Evolutionary conservation across 169 alveolate species (phyloP), one percentile per base, ranked within the genome.

Genomic region (Eimeria mitis): DNA sequence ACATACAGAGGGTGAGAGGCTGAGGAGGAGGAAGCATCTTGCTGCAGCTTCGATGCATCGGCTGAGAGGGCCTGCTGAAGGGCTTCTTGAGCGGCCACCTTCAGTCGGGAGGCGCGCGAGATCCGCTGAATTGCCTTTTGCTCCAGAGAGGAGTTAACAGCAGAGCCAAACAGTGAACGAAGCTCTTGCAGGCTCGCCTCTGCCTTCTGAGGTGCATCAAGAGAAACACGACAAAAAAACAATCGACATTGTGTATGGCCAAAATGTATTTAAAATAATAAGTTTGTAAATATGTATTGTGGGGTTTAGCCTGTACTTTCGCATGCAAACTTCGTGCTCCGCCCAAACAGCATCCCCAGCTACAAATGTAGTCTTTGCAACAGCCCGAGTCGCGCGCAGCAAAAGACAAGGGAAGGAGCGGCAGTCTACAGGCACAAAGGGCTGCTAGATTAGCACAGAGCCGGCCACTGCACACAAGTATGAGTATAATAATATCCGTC

Each of bases 181-280:
- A 92, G 94, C 89, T 92, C 96, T 47, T 92, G 89, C 89, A 92
- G 44, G 54, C 96, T 92, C 56, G 89, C 92, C 89, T 92, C 96
- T 21, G 96, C 91, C 65, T 84, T 92, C 96, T 92, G 89, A 31
- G 31, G 76, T 28, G 21, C 63, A 47, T 2, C 1, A 28, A 8
- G 19, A 73, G 54, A 40, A 73, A 73, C 47, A 68, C 6, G 7
- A 68, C 11, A n/a, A 6, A 21, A 40, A 4, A 37, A 49, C 56
- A n/a, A n/a, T n/a, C n/a, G n/a, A n/a, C n/a, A n/a, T n/a, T n/a
- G n/a, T n/a, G n/a, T n/a, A n/a, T n/a, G n/a, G n/a, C n/a, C n/a
- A n/a, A n/a, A n/a, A n/a, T n/a, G n/a, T n/a, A n/a, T n/a, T n/a
- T n/a, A n/a, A n/a, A n/a, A n/a, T n/a, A n/a, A n/a, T n/a, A n/a